Evolutionary conservation across 129 eudicot species (phyloP).

Genomic region (Escallonia rubra): DNA sequence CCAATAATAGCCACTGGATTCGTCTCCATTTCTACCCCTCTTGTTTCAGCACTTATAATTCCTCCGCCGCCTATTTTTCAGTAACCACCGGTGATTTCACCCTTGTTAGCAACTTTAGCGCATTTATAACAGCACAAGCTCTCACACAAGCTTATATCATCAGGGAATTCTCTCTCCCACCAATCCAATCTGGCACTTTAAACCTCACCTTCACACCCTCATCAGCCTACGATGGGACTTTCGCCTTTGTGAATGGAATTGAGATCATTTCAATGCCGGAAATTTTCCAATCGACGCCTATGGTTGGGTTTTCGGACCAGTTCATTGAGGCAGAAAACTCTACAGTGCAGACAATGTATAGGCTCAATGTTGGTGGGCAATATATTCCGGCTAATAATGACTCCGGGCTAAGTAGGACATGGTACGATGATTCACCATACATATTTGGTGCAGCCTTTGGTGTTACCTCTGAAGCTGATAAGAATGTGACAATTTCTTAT

Average conservation of each 20-base stretch:
- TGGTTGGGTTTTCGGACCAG: slow-evolving; percentile 23
- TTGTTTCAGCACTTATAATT: slow-evolving; percentile 15
- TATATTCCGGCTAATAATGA: slow-evolving; percentile 30
- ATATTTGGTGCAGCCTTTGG: slow-evolving; percentile 33
- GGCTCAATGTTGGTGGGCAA: slow-evolving; percentile 57
- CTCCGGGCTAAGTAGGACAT: slow-evolving; percentile 36
- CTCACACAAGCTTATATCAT: slow-evolving; percentile 29
- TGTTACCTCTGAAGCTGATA: slow-evolving; percentile 11
- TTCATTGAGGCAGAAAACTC: not conserved
- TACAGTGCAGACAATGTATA: slow-evolving; percentile 30
- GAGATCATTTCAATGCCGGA: slow-evolving; percentile 54
- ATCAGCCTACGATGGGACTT: slow-evolving; percentile 22
- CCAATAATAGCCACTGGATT: slow-evolving; percentile 25
- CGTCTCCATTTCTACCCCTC: slow-evolving; percentile 49
- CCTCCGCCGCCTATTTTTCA: slow-evolving; percentile 23
- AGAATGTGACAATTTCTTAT: slow-evolving; percentile 20
- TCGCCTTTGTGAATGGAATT: slow-evolving; percentile 57
- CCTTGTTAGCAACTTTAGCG: slow-evolving; percentile 52
- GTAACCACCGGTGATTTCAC: slow-evolving; percentile 31
- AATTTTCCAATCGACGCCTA: slow-evolving; percentile 11
- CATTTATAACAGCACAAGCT: slow-evolving; percentile 25
- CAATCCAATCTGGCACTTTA: slow-evolving; percentile 9
- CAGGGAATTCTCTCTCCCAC: slow-evolving; percentile 29
- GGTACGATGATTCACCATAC: slow-evolving; percentile 47
- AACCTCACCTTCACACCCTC: slow-evolving; percentile 37